Conservation (phyloP, 805 yeast genomes). For the Ogataea nitratoaversa region DNA sequence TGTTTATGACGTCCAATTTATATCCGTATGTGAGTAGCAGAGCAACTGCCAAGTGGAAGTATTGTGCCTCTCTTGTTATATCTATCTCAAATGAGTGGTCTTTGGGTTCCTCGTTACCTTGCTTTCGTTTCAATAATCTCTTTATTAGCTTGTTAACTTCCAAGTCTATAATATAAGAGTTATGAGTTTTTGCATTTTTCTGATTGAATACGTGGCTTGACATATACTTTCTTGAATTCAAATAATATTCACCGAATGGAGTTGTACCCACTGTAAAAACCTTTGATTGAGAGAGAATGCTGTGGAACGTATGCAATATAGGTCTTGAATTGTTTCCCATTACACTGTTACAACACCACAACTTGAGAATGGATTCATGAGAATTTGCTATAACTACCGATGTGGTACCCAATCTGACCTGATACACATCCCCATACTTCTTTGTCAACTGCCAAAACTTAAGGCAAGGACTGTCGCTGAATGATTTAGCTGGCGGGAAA, state of each 20-base stretch:
- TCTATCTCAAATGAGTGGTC: slow-evolving; percentile 32
- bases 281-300: slow-evolving; percentile 48
- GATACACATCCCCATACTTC: slow-evolving; percentile 49
- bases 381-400: slow-evolving; percentile 66
- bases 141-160: slow-evolving; percentile 32
- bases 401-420: slow-evolving; percentile 55
- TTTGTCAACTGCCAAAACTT: slow-evolving; percentile 42
- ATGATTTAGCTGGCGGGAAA: slow-evolving; percentile 20
- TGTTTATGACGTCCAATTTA: slow-evolving; percentile 37
- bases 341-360: slow-evolving; percentile 48
- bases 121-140: slow-evolving; percentile 6
- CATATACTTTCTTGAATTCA: slow-evolving; percentile 44
- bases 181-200: slow-evolving; percentile 30
- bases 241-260: slow-evolving; percentile 48
- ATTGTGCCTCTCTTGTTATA: slow-evolving; percentile 40
- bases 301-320: slow-evolving; percentile 61
- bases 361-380: slow-evolving; percentile 44
- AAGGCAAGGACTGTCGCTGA: slow-evolving; percentile 39
- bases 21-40: slow-evolving; percentile 51
- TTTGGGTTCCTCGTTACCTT: slow-evolving; percentile 16
- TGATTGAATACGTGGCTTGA: slow-evolving; percentile 39
- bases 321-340: slow-evolving; percentile 66
- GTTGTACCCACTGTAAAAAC: slow-evolving; percentile 66
- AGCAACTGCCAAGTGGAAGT: slow-evolving; percentile 48
- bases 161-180: slow-evolving; percentile 33